These are phyloP conservation scores for Hygrocybe coccinea DNA, from an alignment of 768 basidiomycete genomes.

Conservation along the genomic window DNA sequence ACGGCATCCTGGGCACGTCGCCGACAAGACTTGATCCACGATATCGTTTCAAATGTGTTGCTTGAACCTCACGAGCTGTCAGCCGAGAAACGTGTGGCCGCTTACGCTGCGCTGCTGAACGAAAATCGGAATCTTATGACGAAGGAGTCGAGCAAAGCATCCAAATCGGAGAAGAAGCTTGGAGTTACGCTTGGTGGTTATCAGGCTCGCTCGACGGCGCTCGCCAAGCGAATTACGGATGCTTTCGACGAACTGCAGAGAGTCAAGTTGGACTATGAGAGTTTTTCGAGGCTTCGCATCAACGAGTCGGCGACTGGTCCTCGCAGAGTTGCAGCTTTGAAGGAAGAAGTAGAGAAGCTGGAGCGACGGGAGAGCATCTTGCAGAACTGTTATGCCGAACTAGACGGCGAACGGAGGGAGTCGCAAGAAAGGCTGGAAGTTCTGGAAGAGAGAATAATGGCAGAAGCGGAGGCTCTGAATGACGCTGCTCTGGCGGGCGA, in stretches of 20 bases:
- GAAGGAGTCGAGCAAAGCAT: conserved; percentile 72
- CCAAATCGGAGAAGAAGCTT: conserved; percentile 89
- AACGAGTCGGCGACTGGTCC: conserved; percentile 78
- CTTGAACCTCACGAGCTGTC: conserved; percentile 60
- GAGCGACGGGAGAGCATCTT: conserved; percentile 71
- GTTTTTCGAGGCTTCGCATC: conserved; percentile 66
- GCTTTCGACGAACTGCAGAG: conserved; percentile 69
- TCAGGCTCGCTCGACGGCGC: conserved; percentile 62
- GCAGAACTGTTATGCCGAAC: conserved; percentile 80
- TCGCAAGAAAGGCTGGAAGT: conserved; percentile 50
- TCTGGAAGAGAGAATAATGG: conserved; percentile 85
- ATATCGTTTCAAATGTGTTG: conserved; percentile 55
- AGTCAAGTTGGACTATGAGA: conserved; percentile 67
- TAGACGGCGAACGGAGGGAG: conserved; percentile 66
- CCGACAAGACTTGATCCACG: conserved; percentile 60
- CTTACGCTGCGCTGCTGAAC: conserved; percentile 57
- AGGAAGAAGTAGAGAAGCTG: conserved; percentile 81
- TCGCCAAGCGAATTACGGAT: conserved; percentile 57
- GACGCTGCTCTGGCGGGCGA: conserved; percentile 45
- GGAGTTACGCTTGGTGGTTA: conserved; percentile 88
- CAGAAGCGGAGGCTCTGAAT: conserved; percentile 75
- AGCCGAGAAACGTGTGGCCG: conserved; percentile 54
- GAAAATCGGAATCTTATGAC: conserved; percentile 67
- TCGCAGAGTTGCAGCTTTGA: conserved; percentile 66
- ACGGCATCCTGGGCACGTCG: conserved; percentile 66